These are phyloP conservation scores for Canavalia gladiata DNA, from an alignment of 306 rosid genomes.

Conservation along the genomic window DNA sequence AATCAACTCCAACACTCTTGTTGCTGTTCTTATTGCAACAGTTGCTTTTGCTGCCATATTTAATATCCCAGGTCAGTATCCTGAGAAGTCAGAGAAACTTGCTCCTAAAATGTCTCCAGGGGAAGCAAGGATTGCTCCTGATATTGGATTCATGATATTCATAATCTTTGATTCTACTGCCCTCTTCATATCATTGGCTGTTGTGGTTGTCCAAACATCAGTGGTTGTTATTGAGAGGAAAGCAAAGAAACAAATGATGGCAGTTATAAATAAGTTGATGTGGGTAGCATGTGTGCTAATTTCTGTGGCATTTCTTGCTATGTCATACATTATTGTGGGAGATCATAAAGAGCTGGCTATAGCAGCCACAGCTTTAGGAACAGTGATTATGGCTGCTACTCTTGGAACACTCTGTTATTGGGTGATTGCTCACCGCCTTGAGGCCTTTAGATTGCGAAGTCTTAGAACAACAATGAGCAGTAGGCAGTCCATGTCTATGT, in stretches of 20 bases:
- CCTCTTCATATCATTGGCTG: slow-evolving; percentile 85
- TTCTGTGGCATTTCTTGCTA: slow-evolving; percentile 80
- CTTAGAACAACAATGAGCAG: slow-evolving; percentile 66
- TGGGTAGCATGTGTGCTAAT: slow-evolving; percentile 83
- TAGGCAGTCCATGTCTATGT: slow-evolving; percentile 60
- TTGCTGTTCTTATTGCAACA: slow-evolving; percentile 85
- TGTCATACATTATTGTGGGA: slow-evolving; percentile 82
- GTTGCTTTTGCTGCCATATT: slow-evolving; percentile 90
- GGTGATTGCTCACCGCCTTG: slow-evolving; percentile 70
- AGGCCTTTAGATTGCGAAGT: slow-evolving; percentile 67
- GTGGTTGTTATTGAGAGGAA: slow-evolving; percentile 72
- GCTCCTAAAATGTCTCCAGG: slow-evolving; percentile 60
- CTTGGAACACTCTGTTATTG: slow-evolving; percentile 77
- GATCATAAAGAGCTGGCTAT: slow-evolving; percentile 68
- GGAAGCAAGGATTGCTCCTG: slow-evolving; percentile 67
- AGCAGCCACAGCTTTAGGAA: slow-evolving; percentile 72
- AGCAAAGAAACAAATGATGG: slow-evolving; percentile 72
- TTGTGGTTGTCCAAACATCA: slow-evolving; percentile 87
- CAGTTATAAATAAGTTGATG: slow-evolving; percentile 84
- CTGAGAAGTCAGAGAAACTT: neutral
- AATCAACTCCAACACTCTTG: slow-evolving; percentile 76
- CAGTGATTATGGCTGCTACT: slow-evolving; percentile 79
- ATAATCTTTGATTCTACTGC: slow-evolving; percentile 77
- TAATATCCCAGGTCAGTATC: slow-evolving; percentile 75
- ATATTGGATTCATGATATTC: slow-evolving; percentile 59